A percentile compares a stretch with the other conserved stretches of the same genome.
Conservation (phyloP, 1,284 basidiomycete species). For the Rhodotorula sp. region DNA sequence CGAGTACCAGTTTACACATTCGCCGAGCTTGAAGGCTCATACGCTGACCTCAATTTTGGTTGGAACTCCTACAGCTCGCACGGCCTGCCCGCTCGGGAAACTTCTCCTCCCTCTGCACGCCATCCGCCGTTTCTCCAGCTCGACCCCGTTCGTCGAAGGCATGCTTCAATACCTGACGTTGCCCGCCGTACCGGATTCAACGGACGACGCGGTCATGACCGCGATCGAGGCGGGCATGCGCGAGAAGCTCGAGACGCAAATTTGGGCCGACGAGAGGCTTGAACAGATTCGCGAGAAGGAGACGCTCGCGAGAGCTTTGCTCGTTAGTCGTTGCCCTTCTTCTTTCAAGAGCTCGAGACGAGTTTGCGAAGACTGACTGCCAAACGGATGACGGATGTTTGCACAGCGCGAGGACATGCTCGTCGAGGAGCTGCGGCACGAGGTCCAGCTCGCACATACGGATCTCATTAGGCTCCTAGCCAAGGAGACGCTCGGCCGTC, state of each 20-base stretch:
- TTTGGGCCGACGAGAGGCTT: slow-evolving; percentile 1
- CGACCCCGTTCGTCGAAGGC: neutral
- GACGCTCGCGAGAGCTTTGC: slow-evolving; percentile 7
- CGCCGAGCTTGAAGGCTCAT: too few relatives aligned
- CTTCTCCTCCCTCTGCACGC: slow-evolving; percentile 10
- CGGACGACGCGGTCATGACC: neutral
- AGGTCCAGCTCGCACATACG: neutral
- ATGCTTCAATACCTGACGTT: slow-evolving; percentile 1
- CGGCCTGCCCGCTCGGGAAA: neutral
- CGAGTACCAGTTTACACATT: neutral
- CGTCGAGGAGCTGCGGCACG: neutral
- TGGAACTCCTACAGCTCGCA: neutral
- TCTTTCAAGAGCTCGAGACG: neutral
- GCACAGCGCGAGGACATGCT: neutral
- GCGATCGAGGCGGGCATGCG: neutral
- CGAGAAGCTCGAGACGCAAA: neutral
- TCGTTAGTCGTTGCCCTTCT: neutral
- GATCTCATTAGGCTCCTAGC: neutral
- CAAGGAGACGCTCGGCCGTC: neutral
- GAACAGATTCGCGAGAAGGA: slow-evolving; percentile 9
- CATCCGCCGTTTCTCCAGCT: neutral
- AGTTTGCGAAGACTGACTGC: too few relatives aligned
- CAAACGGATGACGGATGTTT: neutral
- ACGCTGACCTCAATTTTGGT: neutral
- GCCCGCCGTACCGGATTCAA: neutral